These are phyloP conservation scores for Hypomontagnella monticulosa DNA, from an alignment of 495 filamentous ascomycete genomes.

Conservation along the genomic window DNA sequence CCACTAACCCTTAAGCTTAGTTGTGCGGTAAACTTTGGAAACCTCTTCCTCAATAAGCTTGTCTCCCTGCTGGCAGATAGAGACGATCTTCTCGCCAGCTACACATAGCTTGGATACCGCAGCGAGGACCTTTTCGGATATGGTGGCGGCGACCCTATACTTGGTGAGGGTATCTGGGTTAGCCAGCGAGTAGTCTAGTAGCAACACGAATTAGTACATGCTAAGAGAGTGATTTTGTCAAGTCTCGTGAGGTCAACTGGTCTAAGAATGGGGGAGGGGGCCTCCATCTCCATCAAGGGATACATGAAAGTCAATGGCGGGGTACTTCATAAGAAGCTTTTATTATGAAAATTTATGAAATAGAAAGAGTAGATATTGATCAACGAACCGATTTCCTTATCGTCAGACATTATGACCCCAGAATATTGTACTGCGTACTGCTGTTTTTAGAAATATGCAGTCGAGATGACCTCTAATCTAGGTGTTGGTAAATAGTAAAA, in stretches of 20 bases:
- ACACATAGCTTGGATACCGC: constrained; percentile 82
- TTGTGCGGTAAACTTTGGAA: constrained; percentile 96
- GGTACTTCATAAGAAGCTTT: constrained; percentile 35
- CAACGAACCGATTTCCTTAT: constrained; percentile 42
- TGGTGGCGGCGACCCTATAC: constrained; percentile 94
- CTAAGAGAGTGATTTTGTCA: constrained; percentile 3
- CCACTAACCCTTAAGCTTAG: constrained; percentile 90
- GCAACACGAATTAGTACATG: constrained; percentile 23
- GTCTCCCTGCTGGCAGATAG: constrained; percentile 94
- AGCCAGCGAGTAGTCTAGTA: constrained; percentile 87
- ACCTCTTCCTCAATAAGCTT: constrained; percentile 93
- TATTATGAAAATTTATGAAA: background rate
- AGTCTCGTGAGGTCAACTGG: constrained; percentile 33
- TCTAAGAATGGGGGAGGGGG: background rate
- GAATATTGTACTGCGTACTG: background rate
- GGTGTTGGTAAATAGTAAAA: background rate
- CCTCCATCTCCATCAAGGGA: constrained; percentile 12
- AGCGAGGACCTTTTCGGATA: constrained; percentile 93
- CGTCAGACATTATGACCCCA: constrained; percentile 35
- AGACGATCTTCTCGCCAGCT: constrained; percentile 89
- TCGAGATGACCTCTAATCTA: constrained; percentile 8
- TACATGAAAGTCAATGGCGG: constrained; percentile 25
- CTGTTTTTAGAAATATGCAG: background rate
- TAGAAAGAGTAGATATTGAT: constrained; percentile 11
- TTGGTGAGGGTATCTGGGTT: constrained; percentile 98